Base-by-base conservation (phyloP, 495 filamentous ascomycete genomes). In the Aspergillus campestris region DNA sequence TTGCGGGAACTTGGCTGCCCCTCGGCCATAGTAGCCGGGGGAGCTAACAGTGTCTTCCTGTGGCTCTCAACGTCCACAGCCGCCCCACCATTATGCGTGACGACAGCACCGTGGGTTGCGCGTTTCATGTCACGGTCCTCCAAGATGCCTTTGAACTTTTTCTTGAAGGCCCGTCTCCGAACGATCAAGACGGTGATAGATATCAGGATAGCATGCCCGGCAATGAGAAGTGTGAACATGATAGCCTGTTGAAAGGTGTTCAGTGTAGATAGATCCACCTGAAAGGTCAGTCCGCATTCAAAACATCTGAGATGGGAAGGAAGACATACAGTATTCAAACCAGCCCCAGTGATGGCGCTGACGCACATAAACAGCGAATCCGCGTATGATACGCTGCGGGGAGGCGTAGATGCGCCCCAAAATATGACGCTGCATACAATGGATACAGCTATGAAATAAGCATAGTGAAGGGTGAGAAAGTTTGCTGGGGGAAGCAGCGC, bases 331-430 rank as follows among this genome's bases (percentile, higher is more conserved):
- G 80, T 86, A 46, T 86, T 87, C 30, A 89, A 66, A 0, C 84
- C 84, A 30, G 89, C 83, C 41, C 81, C 73, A 11, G 87, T 90
- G 78, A 92, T 91, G 18, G 88, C 87, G 49, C 79, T 85, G 34
- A 85, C 78, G 36, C 78, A 77, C 32, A 94, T 60, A 56, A 91
- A 95, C 8, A 94, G 66, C 9, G 81, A 75, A 58, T 94, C 85
- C 7, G 76, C 74, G 65, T 87, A 94, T 40, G 71, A 70, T 48
- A 94, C 75, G 47, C 73, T 83, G 32, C 69, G 59, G 35, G 67
- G 60, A 12, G 81, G 80, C 5, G 70, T 78, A 1, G 84, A 82
- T 3, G 78, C 75, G 34, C 74, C 74, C 75, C 80, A 92, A 62
- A 94, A 89, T 38, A 94, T 74, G 37, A 84, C 45, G 32, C 83